Conservation (phyloP, 495 filamentous ascomycete genomes). For the Aspergillus funiculosus region DNA sequence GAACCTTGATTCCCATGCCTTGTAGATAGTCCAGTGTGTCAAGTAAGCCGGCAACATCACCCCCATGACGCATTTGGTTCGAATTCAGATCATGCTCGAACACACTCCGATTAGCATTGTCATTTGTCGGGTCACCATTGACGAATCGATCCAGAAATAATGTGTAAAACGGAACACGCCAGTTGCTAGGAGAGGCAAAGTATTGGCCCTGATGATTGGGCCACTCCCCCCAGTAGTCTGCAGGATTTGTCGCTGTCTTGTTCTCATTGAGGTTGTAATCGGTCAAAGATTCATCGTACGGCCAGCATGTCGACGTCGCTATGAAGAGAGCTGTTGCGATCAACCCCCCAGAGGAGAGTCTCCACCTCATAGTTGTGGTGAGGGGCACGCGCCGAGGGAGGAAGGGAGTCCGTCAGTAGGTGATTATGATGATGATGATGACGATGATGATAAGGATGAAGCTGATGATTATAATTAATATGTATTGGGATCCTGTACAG, state of each 20-base stretch:
- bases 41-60: constrained; percentile 58
- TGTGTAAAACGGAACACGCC: constrained; percentile 68
- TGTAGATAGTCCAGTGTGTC: constrained; percentile 68
- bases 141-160: constrained; percentile 64
- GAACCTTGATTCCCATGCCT: constrained; percentile 66
- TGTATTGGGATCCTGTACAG: too few relatives aligned
- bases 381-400: too few relatives aligned
- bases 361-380: too few relatives aligned
- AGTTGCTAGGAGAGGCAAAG: constrained; percentile 55
- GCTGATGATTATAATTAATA: too few relatives aligned
- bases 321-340: constrained; percentile 25
- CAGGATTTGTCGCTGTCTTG: constrained; percentile 47
- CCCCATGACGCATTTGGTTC: constrained; percentile 69
- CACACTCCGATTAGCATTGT: constrained; percentile 60
- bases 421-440: too few relatives aligned
- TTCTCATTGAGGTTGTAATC: constrained; percentile 60
- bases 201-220: constrained; percentile 49
- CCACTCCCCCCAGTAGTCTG: constrained; percentile 48
- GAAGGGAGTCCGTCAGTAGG: too few relatives aligned
- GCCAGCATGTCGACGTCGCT: constrained; percentile 34
- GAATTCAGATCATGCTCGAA: constrained; percentile 63
- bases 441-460: too few relatives aligned
- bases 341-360: constrained; percentile 11
- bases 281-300: constrained; percentile 47
- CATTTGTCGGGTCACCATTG: constrained; percentile 65